Evolutionary conservation across 768 basidiomycete genomes (phyloP).

Genomic region (Tricholoma terreum): DNA sequence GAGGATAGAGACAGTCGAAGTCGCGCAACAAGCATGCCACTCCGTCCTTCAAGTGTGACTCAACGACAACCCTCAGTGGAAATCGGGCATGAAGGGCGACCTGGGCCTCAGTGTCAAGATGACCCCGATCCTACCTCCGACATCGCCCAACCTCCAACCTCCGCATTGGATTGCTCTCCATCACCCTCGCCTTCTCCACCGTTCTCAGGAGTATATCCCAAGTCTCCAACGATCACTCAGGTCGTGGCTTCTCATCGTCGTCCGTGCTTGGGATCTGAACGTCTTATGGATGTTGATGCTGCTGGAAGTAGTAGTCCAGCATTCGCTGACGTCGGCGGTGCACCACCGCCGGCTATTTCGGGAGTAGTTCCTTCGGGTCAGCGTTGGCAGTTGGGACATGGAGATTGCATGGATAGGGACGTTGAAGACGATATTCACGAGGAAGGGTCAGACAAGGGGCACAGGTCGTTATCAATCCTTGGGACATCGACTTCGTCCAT

Average conservation of each 20-base stretch:
- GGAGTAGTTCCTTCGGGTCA: background rate
- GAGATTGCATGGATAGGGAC: background rate
- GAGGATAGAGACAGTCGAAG: background rate
- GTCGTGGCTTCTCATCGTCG: background rate
- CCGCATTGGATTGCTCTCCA: background rate
- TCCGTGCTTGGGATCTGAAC: background rate
- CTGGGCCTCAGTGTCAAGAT: background rate
- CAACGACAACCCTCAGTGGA: background rate
- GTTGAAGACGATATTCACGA: background rate
- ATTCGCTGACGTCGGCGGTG: background rate
- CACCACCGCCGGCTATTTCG: background rate
- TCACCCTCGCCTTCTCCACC: background rate
- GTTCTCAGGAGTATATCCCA: background rate
- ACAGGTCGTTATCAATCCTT: background rate
- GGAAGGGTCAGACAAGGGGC: background rate
- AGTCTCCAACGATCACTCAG: background rate
- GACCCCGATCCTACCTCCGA: background rate
- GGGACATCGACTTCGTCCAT: background rate
- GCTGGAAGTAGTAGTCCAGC: no score
- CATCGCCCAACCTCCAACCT: background rate
- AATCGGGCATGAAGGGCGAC: background rate
- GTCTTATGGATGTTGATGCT: conserved; percentile 9
- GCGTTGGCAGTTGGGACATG: background rate
- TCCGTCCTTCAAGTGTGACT: background rate
- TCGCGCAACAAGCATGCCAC: background rate